phyloP scores from a whole-genome alignment of 371 early-diverging fungal species.

The Lichtheimia corymbifera region DNA sequence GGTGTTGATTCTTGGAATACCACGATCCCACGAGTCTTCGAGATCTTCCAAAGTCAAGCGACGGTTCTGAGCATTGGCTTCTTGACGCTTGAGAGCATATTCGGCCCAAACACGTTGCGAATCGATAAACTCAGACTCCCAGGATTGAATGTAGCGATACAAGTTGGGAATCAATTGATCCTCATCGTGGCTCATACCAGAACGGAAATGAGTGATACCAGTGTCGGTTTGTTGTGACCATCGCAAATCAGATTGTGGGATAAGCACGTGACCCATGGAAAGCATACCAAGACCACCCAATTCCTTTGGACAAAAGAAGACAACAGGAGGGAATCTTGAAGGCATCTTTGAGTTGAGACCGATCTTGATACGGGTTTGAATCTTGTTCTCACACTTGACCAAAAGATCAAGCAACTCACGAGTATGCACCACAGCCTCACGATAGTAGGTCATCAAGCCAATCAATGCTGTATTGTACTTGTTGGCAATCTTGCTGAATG shows the following conservation, averaged over 20 bases:
- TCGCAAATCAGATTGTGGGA: constrained; percentile 95
- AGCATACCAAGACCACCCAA: constrained; percentile 99
- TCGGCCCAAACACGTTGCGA: constrained; percentile 99
- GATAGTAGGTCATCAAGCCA: constrained; percentile 96
- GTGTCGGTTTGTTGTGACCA: constrained; percentile 97
- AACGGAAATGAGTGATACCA: constrained; percentile 97
- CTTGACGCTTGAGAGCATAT: constrained; percentile 95
- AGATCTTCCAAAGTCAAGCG: constrained; percentile 95
- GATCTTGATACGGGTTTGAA: constrained; percentile 98
- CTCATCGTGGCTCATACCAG: constrained; percentile 98
- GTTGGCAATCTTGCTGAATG: constrained; percentile 98
- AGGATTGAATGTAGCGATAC: constrained; percentile 97
- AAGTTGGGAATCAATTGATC: constrained; percentile 97
- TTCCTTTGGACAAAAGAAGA: constrained; percentile 91
- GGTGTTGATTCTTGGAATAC: constrained; percentile 99
- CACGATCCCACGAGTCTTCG: constrained; percentile 98
- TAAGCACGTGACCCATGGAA: constrained; percentile 97
- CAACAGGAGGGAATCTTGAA: constrained; percentile 96
- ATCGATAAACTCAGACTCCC: constrained; percentile 98
- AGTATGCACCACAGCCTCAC: constrained; percentile 98
- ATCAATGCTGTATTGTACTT: constrained; percentile 96
- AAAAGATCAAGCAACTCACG: constrained; percentile 95
- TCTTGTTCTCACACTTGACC: constrained; percentile 96
- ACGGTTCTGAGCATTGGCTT: constrained; percentile 95
- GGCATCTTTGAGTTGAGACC: constrained; percentile 99